Evolutionary conservation across 2,329 filamentous ascomycete species (phyloP).

Genomic region (Zymoseptoria brevis): DNA sequence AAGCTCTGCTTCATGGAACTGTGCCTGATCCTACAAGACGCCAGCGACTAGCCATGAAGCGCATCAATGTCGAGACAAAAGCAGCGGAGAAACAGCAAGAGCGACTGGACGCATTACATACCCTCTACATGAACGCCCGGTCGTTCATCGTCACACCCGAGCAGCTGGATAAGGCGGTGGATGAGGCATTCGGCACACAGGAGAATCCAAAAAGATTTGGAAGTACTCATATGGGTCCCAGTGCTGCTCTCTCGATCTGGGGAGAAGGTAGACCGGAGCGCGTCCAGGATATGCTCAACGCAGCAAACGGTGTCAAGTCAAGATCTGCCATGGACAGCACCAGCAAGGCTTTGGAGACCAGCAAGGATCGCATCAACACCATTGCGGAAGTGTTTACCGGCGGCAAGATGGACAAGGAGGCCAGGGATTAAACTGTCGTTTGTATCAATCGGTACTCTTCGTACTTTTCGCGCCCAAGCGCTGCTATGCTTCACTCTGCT

Average conservation of each 20-base stretch:
- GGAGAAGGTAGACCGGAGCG: slow-evolving; percentile 40
- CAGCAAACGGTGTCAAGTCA: slow-evolving; percentile 25
- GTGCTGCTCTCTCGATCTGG: slow-evolving; percentile 41
- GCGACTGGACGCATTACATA: slow-evolving; percentile 61
- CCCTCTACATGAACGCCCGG: slow-evolving; percentile 81
- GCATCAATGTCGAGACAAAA: slow-evolving; percentile 16
- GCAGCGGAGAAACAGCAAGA: slow-evolving; percentile 18
- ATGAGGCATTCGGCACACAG: slow-evolving; percentile 64
- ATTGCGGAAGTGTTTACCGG: slow-evolving; percentile 62
- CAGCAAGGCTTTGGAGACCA: slow-evolving; percentile 35
- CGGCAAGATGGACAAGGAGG: slow-evolving; percentile 45
- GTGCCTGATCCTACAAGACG: slow-evolving; percentile 57
- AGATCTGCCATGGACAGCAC: slow-evolving; percentile 29
- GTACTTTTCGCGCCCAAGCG: background rate
- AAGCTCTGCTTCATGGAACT: slow-evolving; percentile 27
- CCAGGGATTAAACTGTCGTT: background rate
- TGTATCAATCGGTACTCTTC: background rate
- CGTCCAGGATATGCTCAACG: slow-evolving; percentile 41
- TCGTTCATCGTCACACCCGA: slow-evolving; percentile 77
- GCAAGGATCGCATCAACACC: slow-evolving; percentile 52
- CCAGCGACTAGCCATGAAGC: slow-evolving; percentile 41
- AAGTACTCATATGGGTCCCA: slow-evolving; percentile 19
- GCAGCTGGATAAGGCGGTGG: slow-evolving; percentile 66
- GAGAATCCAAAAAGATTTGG: slow-evolving; percentile 32
- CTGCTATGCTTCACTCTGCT: background rate